Conservation (phyloP, 2,329 filamentous ascomycete genomes). For the Dothistroma pini region DNA sequence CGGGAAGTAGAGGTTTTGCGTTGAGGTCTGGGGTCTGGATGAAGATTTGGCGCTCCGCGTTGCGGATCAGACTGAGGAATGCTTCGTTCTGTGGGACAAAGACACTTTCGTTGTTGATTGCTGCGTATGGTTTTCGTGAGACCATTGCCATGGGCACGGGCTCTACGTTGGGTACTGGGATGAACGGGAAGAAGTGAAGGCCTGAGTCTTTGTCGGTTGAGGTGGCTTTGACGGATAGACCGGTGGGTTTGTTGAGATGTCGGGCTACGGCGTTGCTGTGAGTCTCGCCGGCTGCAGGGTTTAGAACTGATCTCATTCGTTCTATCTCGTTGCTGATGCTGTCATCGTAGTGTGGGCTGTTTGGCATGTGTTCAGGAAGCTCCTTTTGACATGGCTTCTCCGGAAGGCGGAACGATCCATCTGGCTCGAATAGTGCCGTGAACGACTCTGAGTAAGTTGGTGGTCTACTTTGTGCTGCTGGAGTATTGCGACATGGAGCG, state of each 20-base stretch:
- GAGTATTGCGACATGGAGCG: conserved; percentile 53
- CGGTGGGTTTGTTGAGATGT: conserved; percentile 52
- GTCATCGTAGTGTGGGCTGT: conserved; percentile 61
- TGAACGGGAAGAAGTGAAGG: conserved; percentile 51
- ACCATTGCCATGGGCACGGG: conserved; percentile 41
- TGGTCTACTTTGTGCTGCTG: conserved; percentile 42
- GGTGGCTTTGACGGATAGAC: conserved; percentile 32
- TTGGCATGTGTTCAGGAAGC: conserved; percentile 55
- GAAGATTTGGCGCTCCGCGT: conserved; percentile 63
- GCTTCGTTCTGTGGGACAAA: conserved; percentile 71
- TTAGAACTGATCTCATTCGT: conserved; percentile 58
- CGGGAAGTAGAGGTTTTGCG: conserved; percentile 62
- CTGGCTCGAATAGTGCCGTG: conserved; percentile 31
- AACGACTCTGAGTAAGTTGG: conserved; percentile 36
- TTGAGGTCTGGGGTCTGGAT: conserved; percentile 78
- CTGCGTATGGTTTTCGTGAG: conserved; percentile 64
- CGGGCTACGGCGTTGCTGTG: conserved; percentile 58
- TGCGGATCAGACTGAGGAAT: conserved; percentile 65
- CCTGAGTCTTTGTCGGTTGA: conserved; percentile 43
- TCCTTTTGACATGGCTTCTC: conserved; percentile 22
- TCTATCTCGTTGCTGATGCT: conserved; percentile 59
- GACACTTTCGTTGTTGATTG: conserved; percentile 57
- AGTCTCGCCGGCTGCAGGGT: conserved; percentile 49
- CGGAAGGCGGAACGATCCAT: conserved; percentile 26
- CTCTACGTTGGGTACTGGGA: conserved; percentile 43